Base-by-base conservation (phyloP, 164 flowering plant species). In the Chimonanthus salicifolius region DNA sequence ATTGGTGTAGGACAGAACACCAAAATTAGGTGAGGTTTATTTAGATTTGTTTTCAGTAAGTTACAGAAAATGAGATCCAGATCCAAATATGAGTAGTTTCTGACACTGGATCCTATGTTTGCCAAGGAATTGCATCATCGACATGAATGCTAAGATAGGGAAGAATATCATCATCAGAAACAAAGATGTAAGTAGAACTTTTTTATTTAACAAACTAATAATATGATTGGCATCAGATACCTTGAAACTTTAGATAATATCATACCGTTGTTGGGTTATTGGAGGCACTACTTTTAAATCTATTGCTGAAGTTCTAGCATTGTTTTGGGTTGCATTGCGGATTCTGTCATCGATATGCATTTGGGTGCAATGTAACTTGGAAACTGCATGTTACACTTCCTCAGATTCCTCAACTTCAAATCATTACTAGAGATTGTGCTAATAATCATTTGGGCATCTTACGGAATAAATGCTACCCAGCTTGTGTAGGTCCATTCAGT, bases 111-210 rank as follows among this genome's bases (percentile, higher is more conserved):
- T 44, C 33, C 67, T 44, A 21, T 73, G 21, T 77, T 80, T 9
- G 63, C 76, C 71, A 69, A 94, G 98, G 88, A 91, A 92, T 70
- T 94, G 97, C 83, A 92, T 94, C 49, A 90, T 94, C 46, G 98
- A 94, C 87, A 94, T 89, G 92, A 94, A 94, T 80, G 95, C 97
- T 47, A 92, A 86, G 88, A 94, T 94, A 5, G 97, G 98, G 77
- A 91, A 70, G 80, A 80, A 94, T 60, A 97, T 92, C 80, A 69
- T 91, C 72, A 89, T 94, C 49, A 76, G 84, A 58, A 94, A 94
- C 73, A 81, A 75, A 69, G 95, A 86, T 80, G 98, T 94, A 83
- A 88, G 93, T 81, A 18, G 51, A 47, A 11, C 70, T 60, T 49
- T 63, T 7, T 20, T 10, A 10, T 16, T 54, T 16, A 33, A 33